These are phyloP conservation scores for Mixia osmundae DNA, from an alignment of 1,284 basidiomycete genomes.

Conservation along the genomic window DNA sequence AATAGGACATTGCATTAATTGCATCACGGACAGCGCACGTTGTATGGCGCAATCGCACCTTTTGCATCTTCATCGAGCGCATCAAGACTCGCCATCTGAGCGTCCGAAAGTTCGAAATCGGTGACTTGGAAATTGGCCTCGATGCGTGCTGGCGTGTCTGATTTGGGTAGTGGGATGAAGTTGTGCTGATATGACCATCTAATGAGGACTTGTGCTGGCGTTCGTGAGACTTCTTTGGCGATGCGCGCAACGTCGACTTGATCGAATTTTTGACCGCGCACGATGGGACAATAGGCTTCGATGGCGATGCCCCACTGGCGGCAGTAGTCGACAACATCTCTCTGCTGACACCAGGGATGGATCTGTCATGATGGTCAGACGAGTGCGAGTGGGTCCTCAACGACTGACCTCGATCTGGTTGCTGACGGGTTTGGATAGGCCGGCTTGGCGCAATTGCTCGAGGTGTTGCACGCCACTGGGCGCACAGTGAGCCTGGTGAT, in stretches of 20 bases:
- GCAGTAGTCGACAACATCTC: conserved; percentile 31
- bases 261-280: conserved; percentile 35
- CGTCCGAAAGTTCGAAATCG: conserved; percentile 38
- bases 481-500: background rate
- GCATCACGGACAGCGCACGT: too few relatives aligned
- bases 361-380: too few relatives aligned
- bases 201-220: conserved; percentile 46
- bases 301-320: conserved; percentile 39
- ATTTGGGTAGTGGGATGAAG: conserved; percentile 45
- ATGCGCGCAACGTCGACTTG: conserved; percentile 32
- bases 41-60: conserved; percentile 6
- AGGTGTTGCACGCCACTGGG: conserved; percentile 37
- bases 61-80: conserved; percentile 31
- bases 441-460: conserved; percentile 32
- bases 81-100: conserved; percentile 40
- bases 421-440: conserved; percentile 11
- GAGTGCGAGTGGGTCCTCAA: background rate
- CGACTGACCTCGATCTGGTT: conserved; percentile 7
- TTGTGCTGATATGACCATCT: conserved; percentile 65
- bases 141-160: conserved; percentile 40
- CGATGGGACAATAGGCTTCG: conserved; percentile 29
- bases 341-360: conserved; percentile 9
- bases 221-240: conserved; percentile 37
- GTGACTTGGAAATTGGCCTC: conserved; percentile 41
- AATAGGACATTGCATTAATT: too few relatives aligned